phyloP scores from a whole-genome alignment of 176 grass and related monocot species.

The Rhynchospora pubera region DNA sequence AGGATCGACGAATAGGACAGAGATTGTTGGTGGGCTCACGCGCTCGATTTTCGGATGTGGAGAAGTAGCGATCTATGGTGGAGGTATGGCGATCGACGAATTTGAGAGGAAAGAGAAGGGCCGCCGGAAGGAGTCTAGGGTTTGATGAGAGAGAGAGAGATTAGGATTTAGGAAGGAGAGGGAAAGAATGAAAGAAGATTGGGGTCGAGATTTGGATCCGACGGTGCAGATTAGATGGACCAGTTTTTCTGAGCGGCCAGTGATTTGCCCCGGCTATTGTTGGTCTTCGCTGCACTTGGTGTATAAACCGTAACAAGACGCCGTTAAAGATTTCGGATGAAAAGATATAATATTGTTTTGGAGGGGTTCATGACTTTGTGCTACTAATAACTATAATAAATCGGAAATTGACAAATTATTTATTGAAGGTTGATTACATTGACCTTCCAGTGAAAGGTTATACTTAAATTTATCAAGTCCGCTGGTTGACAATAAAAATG shows the following conservation, averaged over 20 bases:
- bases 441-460: too few relatives aligned
- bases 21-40: neutral
- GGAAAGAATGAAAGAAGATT: neutral
- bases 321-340: neutral
- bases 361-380: too few relatives aligned
- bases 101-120: neutral
- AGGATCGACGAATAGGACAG: neutral
- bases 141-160: conserved; percentile 17
- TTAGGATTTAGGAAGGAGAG: neutral
- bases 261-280: neutral
- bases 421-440: too few relatives aligned
- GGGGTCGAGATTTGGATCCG: conserved; percentile 12
- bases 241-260: neutral
- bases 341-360: neutral
- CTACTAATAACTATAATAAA: too few relatives aligned
- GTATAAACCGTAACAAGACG: neutral
- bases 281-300: neutral
- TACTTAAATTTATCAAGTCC: too few relatives aligned
- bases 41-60: neutral
- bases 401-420: too few relatives aligned
- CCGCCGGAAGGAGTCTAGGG: conserved; percentile 12
- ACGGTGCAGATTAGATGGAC: conserved; percentile 7
- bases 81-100: neutral
- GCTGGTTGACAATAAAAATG: too few relatives aligned
- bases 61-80: neutral